These are phyloP conservation scores for Didymella keratinophila DNA, from an alignment of 2,329 filamentous ascomycete species.

Conservation along the genomic window DNA sequence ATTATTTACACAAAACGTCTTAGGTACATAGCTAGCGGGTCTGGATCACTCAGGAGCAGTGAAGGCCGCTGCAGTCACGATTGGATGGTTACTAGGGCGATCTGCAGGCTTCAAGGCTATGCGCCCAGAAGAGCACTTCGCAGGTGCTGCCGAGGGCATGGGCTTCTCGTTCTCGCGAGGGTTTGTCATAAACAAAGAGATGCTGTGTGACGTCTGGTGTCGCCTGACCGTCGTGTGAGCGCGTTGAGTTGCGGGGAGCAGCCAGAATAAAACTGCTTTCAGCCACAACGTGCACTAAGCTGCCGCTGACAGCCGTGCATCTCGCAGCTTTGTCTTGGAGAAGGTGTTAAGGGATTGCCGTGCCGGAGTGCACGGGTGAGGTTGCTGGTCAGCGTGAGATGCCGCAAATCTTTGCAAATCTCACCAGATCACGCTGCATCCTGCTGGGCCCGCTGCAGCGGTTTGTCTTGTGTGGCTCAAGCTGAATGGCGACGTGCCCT, in stretches of 20 bases:
- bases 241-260: conserved; percentile 3
- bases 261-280: conserved; percentile 3
- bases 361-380: conserved; percentile 9
- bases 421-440: conserved; percentile 8
- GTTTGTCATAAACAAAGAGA: conserved; percentile 18
- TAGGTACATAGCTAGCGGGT: conserved; percentile 12
- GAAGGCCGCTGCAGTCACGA: conserved; percentile 8
- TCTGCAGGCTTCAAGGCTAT: conserved; percentile 15
- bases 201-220: conserved; percentile 19
- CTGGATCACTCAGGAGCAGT: conserved; percentile 11
- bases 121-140: conserved; percentile 13
- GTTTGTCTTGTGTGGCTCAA: conserved; percentile 4
- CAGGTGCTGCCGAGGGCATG: conserved; percentile 16
- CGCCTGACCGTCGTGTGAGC: conserved; percentile 19
- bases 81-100: conserved; percentile 13
- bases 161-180: conserved; percentile 5
- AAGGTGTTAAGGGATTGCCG: not conserved
- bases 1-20: conserved; percentile 10
- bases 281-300: conserved; percentile 16
- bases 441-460: conserved; percentile 2
- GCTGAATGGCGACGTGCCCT: conserved; percentile 5
- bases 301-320: conserved; percentile 14
- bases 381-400: conserved; percentile 14
- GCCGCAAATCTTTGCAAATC: conserved; percentile 1
- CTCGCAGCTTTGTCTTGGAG: not conserved